Conservation (phyloP, 2,329 filamentous ascomycete genomes). For the Trichoderma sp. region DNA sequence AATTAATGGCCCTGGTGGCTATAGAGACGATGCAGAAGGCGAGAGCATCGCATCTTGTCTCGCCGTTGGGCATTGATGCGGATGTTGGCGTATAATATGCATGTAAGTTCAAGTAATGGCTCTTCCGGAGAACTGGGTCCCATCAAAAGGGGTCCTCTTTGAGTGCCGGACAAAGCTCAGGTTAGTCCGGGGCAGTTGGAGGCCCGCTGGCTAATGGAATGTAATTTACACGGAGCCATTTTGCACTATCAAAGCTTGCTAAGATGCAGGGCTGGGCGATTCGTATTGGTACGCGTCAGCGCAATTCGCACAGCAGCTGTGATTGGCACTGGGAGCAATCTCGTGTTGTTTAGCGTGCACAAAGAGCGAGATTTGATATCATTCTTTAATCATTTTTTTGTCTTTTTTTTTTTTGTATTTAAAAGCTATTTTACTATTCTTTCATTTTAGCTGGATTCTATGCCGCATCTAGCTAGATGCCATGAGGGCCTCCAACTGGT, state of each 20-base stretch:
- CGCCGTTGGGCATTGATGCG: slow-evolving; percentile 1
- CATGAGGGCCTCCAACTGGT: slow-evolving; percentile 57
- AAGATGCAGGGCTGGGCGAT: neutral
- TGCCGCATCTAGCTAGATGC: slow-evolving; percentile 27
- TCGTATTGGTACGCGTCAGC: slow-evolving; percentile 24
- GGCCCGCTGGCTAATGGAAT: neutral
- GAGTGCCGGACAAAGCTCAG: neutral
- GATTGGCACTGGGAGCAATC: neutral
- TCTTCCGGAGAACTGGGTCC: slow-evolving; percentile 10
- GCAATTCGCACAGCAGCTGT: slow-evolving; percentile 1
- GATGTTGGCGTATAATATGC: neutral
- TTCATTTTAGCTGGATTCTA: neutral
- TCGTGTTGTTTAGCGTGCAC: neutral
- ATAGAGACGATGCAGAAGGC: neutral
- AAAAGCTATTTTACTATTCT: neutral
- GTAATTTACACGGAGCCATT: slow-evolving; percentile 12
- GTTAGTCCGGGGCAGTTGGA: no score
- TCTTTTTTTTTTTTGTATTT: neutral
- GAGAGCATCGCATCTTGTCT: slow-evolving; percentile 7
- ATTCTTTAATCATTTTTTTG: slow-evolving; percentile 4
- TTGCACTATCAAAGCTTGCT: neutral
- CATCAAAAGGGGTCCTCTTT: slow-evolving; percentile 6
- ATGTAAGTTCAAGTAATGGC: slow-evolving; percentile 19
- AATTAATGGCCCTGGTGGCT: neutral
- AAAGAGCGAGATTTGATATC: slow-evolving; percentile 23